Evolutionary conservation across 257 asterid genomes (phyloP), one percentile per base, ranked within the genome.

Genomic region (Linderniella brevidens): DNA sequence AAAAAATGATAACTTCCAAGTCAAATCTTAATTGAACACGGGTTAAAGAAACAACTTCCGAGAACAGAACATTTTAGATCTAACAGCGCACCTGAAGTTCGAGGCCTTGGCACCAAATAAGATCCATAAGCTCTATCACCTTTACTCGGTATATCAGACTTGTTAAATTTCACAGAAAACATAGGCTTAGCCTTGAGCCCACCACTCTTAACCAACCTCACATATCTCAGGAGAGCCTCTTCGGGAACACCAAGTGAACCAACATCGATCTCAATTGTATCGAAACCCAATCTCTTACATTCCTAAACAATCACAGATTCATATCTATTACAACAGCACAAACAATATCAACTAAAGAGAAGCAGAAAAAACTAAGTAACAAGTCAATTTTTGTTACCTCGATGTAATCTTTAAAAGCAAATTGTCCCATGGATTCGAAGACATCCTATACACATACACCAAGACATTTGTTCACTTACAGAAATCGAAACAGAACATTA

Each of bases 141-240:
- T 0, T 51, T 58, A 19, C 45, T 44, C 18, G 96, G 94, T 44
- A 90, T 51, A 66, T 90, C 98, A 2, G 92, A 78, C 73, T 78
- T 75, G 47, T 75, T 75, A 64, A 81, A 69, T 60, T 78, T 90
- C 19, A 78, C 74, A 25, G 96, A 66, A 73, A 90, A 84, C 49
- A 74, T 63, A 49, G 98, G 96, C 73, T 74, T 85, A 14, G 80
- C 96, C 68, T 72, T 69, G 43, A 90, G 90, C 38, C 96, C 75
- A 11, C 16, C 75, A 17, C 68, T 77, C 80, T 90, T 90, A 29
- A 79, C 80, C 64, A 72, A 64, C 69, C 98, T 73, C 65, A 90
- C 87, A 68, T 80, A 90, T 75, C 98, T 78, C 69, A 85, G 41
- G 20, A 90, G 76, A 19, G 73, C 67, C 58, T 90, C 98, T 65